These are phyloP conservation scores for Immersiella caudata DNA, from an alignment of 495 filamentous ascomycete species.

Conservation along the genomic window DNA sequence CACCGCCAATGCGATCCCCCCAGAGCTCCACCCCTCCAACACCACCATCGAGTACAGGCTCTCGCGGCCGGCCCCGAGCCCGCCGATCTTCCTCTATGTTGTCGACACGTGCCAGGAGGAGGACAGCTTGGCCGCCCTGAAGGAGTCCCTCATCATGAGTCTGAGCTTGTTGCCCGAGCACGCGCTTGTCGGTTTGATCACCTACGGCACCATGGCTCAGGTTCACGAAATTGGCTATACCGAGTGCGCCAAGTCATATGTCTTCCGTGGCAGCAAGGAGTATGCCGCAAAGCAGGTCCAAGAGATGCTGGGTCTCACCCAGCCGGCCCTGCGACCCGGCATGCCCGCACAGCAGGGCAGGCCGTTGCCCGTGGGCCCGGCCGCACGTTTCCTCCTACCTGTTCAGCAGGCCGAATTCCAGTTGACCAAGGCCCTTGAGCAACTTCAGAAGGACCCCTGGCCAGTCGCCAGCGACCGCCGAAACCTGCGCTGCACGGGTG, in stretches of 20 bases:
- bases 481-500: slow-evolving; percentile 90
- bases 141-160: slow-evolving; percentile 97
- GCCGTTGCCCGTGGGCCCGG: slow-evolving; percentile 74
- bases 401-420: slow-evolving; percentile 98
- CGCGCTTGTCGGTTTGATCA: slow-evolving; percentile 92
- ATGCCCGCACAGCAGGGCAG: slow-evolving; percentile 80
- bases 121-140: slow-evolving; percentile 92
- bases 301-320: slow-evolving; percentile 90
- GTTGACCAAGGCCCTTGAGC: slow-evolving; percentile 94
- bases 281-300: slow-evolving; percentile 96
- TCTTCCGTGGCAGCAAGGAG: slow-evolving; percentile 97
- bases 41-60: slow-evolving; percentile 98
- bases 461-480: slow-evolving; percentile 94
- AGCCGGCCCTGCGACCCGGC: slow-evolving; percentile 71
- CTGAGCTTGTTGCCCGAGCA: slow-evolving; percentile 90
- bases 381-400: slow-evolving; percentile 88
- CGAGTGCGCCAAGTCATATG: slow-evolving; percentile 99
- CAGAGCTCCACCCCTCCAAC: slow-evolving; percentile 89
- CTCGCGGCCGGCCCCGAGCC: slow-evolving; percentile 86
- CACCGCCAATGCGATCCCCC: slow-evolving; percentile 88
- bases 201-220: slow-evolving; percentile 97
- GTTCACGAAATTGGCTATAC: slow-evolving; percentile 98
- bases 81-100: slow-evolving; percentile 96
- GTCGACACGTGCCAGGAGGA: slow-evolving; percentile 99
- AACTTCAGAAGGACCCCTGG: slow-evolving; percentile 98